phyloP scores from a whole-genome alignment of 192 early-diverging fungal species.

The Chytriomyces confervae region DNA sequence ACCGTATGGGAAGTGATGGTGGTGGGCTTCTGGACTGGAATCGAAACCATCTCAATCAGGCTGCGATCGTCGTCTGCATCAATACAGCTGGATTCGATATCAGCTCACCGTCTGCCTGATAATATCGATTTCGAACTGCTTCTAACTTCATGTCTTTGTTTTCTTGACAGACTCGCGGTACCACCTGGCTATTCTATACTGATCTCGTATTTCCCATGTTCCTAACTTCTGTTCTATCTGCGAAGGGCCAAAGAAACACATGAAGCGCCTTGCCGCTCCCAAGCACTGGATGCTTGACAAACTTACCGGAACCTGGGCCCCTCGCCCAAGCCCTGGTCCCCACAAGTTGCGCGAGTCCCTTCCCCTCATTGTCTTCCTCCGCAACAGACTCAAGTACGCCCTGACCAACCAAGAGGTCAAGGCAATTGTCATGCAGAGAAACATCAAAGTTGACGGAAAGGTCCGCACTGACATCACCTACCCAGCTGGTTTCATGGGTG shows the following conservation, averaged over 20 bases:
- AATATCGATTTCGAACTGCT: too few species aligned
- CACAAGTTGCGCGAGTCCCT: slow-evolving; percentile 99
- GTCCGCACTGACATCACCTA: slow-evolving; percentile 95
- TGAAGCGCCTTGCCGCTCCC: slow-evolving; percentile 98
- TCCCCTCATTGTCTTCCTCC: slow-evolving; percentile 96
- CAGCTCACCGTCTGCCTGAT: too few species aligned
- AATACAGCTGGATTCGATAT: too few species aligned
- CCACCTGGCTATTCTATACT: too few species aligned
- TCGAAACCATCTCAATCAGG: too few species aligned
- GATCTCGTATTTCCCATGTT: not conserved
- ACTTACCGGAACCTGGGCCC: slow-evolving; percentile 97
- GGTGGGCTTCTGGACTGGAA: too few species aligned
- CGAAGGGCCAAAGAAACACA: slow-evolving; percentile 96
- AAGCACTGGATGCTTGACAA: slow-evolving; percentile 99
- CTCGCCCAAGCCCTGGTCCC: slow-evolving; percentile 95
- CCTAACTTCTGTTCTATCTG: not conserved
- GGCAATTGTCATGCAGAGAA: slow-evolving; percentile 96
- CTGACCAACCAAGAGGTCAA: slow-evolving; percentile 96
- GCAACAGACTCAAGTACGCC: slow-evolving; percentile 99
- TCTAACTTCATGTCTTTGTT: too few species aligned
- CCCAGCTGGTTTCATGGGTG: slow-evolving; percentile 98
- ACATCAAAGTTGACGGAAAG: slow-evolving; percentile 99
- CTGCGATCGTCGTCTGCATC: too few species aligned
- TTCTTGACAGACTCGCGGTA: too few species aligned
- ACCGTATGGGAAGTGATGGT: too few species aligned